These are phyloP conservation scores for Rhodomyrtus tomentosa DNA, from an alignment of 345 rosid genomes.

Conservation along the genomic window DNA sequence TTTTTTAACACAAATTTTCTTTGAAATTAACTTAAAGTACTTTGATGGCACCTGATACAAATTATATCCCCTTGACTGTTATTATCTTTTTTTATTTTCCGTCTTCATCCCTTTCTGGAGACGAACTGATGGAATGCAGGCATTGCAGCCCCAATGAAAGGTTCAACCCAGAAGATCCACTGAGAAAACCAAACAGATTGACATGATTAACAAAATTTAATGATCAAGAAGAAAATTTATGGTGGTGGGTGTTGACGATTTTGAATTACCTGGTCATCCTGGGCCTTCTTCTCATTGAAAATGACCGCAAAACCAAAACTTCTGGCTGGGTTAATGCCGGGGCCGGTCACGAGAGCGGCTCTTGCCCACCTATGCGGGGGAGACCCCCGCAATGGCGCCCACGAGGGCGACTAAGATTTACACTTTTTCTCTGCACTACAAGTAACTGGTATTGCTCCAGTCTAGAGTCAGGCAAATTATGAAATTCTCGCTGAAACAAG, in stretches of 20 bases:
- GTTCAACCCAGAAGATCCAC: slow-evolving; percentile 99
- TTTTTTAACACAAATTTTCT: too few relatives aligned
- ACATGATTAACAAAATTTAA: background rate
- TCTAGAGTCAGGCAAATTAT: too few relatives aligned
- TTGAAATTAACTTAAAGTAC: too few relatives aligned
- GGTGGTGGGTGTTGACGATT: background rate
- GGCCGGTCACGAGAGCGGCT: slow-evolving; percentile 38
- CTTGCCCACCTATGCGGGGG: too few relatives aligned
- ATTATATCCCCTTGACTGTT: too few relatives aligned
- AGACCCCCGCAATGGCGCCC: too few relatives aligned
- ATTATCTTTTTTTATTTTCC: too few relatives aligned
- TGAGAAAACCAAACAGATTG: slow-evolving; percentile 4
- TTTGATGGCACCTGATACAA: too few relatives aligned
- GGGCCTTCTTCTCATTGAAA: slow-evolving; percentile 57
- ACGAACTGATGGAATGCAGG: slow-evolving; percentile 76
- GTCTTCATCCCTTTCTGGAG: slow-evolving; percentile 18
- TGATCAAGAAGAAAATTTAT: background rate
- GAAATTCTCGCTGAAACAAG: too few relatives aligned
- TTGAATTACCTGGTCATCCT: slow-evolving; percentile 75
- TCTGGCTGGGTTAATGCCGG: slow-evolving; percentile 95
- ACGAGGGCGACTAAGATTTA: background rate
- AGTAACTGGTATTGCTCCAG: background rate
- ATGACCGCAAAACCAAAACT: slow-evolving; percentile 94
- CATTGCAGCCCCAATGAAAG: slow-evolving; percentile 57
- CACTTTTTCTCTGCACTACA: background rate